Evolutionary conservation across 306 rosid species (phyloP).

Genomic region (Erythrophleum fordii): DNA sequence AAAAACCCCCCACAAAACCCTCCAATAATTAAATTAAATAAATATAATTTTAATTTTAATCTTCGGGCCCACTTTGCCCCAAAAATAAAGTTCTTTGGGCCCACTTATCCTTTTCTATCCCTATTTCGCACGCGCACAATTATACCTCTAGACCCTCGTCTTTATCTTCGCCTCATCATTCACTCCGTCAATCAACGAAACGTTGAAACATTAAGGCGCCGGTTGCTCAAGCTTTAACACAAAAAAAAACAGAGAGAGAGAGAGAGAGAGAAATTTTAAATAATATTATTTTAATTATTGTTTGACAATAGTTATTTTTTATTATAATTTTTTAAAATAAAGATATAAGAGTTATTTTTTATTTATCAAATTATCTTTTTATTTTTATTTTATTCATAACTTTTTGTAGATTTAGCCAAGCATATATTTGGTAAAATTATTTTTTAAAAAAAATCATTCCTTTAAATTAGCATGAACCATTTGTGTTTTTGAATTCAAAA

Average conservation of each 20-base stretch:
- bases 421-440: no score
- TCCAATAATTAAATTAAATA: background rate
- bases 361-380: no score
- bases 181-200: background rate
- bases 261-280: no score
- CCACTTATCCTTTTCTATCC: background rate
- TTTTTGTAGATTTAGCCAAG: no score
- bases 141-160: background rate
- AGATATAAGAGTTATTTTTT: no score
- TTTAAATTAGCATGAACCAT: background rate
- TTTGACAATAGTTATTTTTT: no score
- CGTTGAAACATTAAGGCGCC: background rate
- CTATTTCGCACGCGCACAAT: background rate
- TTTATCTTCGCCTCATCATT: background rate
- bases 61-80: background rate
- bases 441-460: background rate
- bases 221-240: no score
- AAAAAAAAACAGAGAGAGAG: no score
- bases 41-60: background rate
- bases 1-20: constrained; percentile 16
- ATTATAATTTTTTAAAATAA: no score
- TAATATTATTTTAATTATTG: no score
- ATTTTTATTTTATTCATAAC: no score
- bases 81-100: no score
- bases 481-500: background rate